phyloP scores from a whole-genome alignment of 208 protist species.

The Trichomonas tenax region DNA sequence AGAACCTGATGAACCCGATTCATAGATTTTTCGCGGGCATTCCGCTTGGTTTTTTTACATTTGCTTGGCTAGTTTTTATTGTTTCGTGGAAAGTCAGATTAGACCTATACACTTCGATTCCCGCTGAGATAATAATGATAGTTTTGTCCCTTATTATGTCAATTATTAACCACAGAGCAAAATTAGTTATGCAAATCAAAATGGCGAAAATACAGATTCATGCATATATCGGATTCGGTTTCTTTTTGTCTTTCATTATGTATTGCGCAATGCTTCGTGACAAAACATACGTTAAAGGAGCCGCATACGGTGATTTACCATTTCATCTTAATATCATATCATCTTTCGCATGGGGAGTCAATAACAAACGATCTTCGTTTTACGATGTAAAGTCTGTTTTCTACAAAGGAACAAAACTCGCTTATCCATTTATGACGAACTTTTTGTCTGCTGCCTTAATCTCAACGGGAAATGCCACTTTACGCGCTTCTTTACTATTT shows the following conservation, averaged over 20 bases:
- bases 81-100: background rate
- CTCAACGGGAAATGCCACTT: background rate
- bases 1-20: background rate
- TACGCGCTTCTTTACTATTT: background rate
- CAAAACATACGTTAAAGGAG: background rate
- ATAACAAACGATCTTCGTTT: background rate
- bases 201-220: background rate
- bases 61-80: background rate
- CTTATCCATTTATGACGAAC: background rate
- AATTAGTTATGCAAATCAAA: background rate
- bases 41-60: background rate
- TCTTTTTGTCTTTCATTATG: background rate
- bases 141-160: too few relatives aligned
- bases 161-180: background rate
- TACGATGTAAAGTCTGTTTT: background rate
- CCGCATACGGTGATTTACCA: background rate
- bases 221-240: background rate
- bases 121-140: background rate
- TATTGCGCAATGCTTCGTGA: background rate
- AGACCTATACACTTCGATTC: too few relatives aligned
- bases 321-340: background rate
- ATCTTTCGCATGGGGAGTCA: background rate
- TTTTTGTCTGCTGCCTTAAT: background rate
- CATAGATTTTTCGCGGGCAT: background rate
- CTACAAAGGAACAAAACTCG: background rate